Base-by-base conservation (phyloP, 306 rosid genomes). In the Erythrophleum fordii region DNA sequence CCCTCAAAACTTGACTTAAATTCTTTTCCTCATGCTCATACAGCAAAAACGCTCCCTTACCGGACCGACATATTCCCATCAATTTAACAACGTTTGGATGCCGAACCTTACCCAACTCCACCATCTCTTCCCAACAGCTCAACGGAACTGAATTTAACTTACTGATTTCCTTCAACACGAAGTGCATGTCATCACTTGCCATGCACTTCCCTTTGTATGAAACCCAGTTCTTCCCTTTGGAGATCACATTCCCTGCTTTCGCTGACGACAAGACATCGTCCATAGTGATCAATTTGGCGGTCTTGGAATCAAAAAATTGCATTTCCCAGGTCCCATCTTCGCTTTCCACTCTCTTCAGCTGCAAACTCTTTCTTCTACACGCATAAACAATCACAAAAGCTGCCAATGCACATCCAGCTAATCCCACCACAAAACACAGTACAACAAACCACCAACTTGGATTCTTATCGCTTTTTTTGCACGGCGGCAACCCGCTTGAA, bases 241-340 rank as follows among this genome's bases (percentile, higher is more conserved):
- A 72, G 34, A 87, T 80, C n/a, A 72, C 86, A 52, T 87, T 88
- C 22, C 89, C 91, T 41, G 86, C 85, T 70, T 83, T 82, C 0
- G 80, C 80, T 6, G 91, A 83, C 1, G 83, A 77, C 5, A 89
- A 6, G 66, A 95, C 83, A n/a, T 90, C 91, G 0, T 89, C 86
- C 3, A 95, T 53, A 0, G 77, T 86, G 1, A 92, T 68, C 51
- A 58, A 49, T 49, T 81, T 88, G 0, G 92, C 77, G 0, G 81
- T 76, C 69, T 78, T 89, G 0, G 75, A 18, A 2, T 89, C 89
- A 5, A 92, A 93, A 65, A 89, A 89, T 37, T 89, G 90, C 22
- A 92, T 26, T 34, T 92, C 92, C 98, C 97, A 96, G 0, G 80
- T 80, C 41, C 93, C 96, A 25, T 90, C 87, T 68, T 90, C 86